Percentiles rank a stretch among this genome's conserved stretches.
Conservation (phyloP, 192 early-diverging fungal species). For the Rhizophagus prolifer region DNA sequence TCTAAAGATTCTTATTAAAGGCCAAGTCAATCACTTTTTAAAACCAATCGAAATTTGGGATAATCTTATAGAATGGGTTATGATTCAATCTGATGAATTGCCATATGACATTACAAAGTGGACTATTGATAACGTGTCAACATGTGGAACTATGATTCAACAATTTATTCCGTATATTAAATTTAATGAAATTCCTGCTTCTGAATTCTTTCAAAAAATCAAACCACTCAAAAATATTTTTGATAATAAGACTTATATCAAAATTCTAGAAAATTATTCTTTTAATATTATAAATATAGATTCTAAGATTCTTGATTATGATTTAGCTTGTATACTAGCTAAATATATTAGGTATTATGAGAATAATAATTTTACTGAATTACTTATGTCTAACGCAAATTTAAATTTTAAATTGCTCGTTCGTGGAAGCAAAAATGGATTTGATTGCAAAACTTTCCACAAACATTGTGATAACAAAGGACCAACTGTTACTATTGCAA, state of each 20-base stretch:
- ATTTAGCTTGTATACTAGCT: background rate
- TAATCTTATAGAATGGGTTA: constrained; percentile 1
- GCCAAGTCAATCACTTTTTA: background rate
- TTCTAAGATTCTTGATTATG: background rate
- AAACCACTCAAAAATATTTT: background rate
- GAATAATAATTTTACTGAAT: too few relatives aligned
- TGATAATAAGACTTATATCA: background rate
- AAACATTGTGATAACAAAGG: constrained; percentile 11
- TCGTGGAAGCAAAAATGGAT: background rate
- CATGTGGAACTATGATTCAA: background rate
- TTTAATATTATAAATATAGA: background rate
- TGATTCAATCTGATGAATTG: background rate
- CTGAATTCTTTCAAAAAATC: background rate
- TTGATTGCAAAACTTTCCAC: background rate
- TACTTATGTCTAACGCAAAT: background rate
- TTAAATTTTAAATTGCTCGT: background rate
- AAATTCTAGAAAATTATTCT: background rate
- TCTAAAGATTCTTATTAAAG: background rate
- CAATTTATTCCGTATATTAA: background rate
- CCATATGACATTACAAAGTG: background rate
- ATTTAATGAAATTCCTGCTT: background rate
- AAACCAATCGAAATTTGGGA: background rate
- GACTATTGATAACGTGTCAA: background rate
- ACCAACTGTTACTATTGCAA: background rate
- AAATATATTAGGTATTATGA: background rate